Base-by-base conservation (phyloP, 2,329 filamentous ascomycete species). In the Magnaporthiopsis rhizophila region DNA sequence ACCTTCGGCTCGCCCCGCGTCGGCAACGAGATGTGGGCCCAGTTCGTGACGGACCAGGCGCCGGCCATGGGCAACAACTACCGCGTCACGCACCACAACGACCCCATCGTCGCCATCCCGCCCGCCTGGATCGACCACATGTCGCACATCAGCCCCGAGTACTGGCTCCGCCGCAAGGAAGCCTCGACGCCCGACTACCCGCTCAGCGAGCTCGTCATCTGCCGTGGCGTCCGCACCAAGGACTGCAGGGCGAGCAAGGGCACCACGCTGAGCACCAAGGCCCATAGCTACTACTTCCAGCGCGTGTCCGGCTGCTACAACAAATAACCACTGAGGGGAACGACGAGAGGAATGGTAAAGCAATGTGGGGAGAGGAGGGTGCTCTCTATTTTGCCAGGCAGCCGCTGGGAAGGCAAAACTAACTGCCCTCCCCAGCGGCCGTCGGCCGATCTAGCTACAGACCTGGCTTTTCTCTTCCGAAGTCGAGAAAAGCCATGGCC, bases 141-240 rank as follows among this genome's bases (percentile, higher is more conserved):
- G 50, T 77, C 81, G 53, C 89, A 91, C 73, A 83, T 85, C n/a
- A 83, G 79, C n/a, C 88, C 89, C 1, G 89, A 92, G 78, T 90
- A 86, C 75, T 91, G 84, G 81, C 77, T 89, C 45, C 72, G 76
- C 9, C 71, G 70, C 45, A 78, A 78, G 21, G 64, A 64, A 2
- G 68, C 72, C 21, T 70, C 67, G 62, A 75, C 74, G 9, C 68
- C 72, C 56, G 68, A 74, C 66, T 81, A 81, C 69, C 66, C 68
- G 6, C 67, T 78, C 45, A 64, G 61, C 8, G 76, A 81, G 60
- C 69, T 86, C 68, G 68, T 74, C 60, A 73, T 81, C 30, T 86
- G 83, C 75, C 65, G 72, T 13, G 84, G 84, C 66, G 77, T 74
- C 65, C 74, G 74, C 30, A 85, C 80, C 70, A 69, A 73, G 12